phyloP scores from a whole-genome alignment of 2,329 filamentous ascomycete species.

The Tolypocladium tropicale region DNA sequence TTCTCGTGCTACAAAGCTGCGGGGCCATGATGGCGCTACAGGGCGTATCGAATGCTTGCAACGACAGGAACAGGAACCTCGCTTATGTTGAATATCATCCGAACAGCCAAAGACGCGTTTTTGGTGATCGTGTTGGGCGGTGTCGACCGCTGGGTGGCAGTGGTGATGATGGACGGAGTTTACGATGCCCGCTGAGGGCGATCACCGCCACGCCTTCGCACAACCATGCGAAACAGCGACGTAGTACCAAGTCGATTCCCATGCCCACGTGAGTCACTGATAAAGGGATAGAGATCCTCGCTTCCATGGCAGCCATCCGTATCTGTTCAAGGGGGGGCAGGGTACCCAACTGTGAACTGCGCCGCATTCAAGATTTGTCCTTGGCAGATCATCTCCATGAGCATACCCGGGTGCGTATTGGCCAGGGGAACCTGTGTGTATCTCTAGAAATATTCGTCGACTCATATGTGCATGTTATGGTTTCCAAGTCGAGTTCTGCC shows the following conservation, averaged over 20 bases:
- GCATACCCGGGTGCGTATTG: too few relatives aligned
- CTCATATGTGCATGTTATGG: too few relatives aligned
- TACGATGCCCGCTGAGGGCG: not conserved
- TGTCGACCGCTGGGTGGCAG: not conserved
- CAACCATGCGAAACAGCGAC: not conserved
- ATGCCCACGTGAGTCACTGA: not conserved
- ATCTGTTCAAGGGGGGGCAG: too few relatives aligned
- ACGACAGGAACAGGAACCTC: not conserved
- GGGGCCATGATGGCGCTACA: too few relatives aligned
- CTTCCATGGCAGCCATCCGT: too few relatives aligned
- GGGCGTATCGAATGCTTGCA: not conserved
- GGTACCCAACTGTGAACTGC: too few relatives aligned
- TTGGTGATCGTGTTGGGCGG: not conserved
- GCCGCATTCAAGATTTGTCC: too few relatives aligned
- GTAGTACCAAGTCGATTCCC: too few relatives aligned
- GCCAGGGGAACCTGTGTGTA: too few relatives aligned
- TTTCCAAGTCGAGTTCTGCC: too few relatives aligned
- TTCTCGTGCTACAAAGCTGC: not conserved
- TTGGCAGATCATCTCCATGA: too few relatives aligned
- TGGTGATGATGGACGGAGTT: not conserved
- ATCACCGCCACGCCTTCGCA: not conserved
- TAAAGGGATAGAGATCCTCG: not conserved
- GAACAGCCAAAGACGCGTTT: not conserved
- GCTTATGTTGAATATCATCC: not conserved
- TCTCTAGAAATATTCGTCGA: too few relatives aligned